These are phyloP conservation scores for Stachybotrys chlorohalonatus DNA, from an alignment of 2,329 filamentous ascomycete genomes.

Conservation along the genomic window DNA sequence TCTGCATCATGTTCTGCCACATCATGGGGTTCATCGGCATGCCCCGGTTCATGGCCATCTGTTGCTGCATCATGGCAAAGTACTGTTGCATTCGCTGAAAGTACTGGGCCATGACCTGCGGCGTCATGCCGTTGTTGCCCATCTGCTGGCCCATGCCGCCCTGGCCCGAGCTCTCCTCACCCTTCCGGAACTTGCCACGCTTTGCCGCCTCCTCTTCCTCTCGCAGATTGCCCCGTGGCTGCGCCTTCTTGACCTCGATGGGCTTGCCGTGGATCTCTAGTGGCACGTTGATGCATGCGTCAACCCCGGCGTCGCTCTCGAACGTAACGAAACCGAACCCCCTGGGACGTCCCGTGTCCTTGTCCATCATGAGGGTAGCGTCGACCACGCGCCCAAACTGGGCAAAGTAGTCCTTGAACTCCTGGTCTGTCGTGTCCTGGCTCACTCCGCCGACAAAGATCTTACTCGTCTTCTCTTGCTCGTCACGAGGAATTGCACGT, in stretches of 20 bases:
- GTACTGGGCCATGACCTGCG: conserved; percentile 96
- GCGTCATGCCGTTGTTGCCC: conserved; percentile 65
- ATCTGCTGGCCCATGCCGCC: conserved; percentile 31
- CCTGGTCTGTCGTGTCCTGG: conserved; percentile 91
- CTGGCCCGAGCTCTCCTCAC: conserved; percentile 33
- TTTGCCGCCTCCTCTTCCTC: conserved; percentile 74
- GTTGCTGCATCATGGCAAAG: conserved; percentile 89
- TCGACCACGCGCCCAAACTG: conserved; percentile 95
- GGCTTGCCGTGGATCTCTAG: conserved; percentile 91
- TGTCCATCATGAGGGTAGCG: conserved; percentile 99
- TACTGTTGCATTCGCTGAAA: conserved; percentile 98
- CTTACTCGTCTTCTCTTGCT: conserved; percentile 97
- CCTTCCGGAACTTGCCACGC: conserved; percentile 52
- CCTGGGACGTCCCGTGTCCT: conserved; percentile 92
- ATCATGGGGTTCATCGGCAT: conserved; percentile 67
- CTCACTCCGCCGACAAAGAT: conserved; percentile 98
- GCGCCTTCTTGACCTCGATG: conserved; percentile 97
- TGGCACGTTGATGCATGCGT: conserved; percentile 75
- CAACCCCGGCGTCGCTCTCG: conserved; percentile 89
- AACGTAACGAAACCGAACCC: conserved; percentile 99
- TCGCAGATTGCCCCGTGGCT: conserved; percentile 86
- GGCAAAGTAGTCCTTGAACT: conserved; percentile 94
- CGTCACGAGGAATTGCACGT: conserved; percentile 90
- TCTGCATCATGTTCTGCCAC: conserved; percentile 69
- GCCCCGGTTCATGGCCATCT: conserved; percentile 75